Conservation (phyloP, 2,329 filamentous ascomycete genomes). For the Neoarthrinium moseri region DNA sequence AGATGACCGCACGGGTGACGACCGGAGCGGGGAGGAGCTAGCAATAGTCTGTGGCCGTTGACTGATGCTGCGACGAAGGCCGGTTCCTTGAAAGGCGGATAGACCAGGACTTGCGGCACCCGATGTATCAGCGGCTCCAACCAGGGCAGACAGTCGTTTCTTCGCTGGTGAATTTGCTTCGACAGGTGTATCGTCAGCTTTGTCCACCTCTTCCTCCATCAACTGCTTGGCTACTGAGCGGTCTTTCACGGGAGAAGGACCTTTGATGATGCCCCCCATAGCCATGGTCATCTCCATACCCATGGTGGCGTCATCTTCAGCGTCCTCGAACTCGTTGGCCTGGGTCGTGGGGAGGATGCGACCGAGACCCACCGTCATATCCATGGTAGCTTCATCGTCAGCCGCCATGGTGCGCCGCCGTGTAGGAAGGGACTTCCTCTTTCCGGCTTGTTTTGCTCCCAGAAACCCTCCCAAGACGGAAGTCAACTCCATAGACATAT, state of each 20-base stretch:
- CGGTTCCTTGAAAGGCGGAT: slow-evolving; percentile 50
- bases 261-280: slow-evolving; percentile 60
- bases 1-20: slow-evolving; percentile 10
- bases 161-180: slow-evolving; percentile 36
- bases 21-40: slow-evolving; percentile 15
- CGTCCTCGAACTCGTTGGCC: slow-evolving; percentile 32
- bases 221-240: slow-evolving; percentile 51
- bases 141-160: slow-evolving; percentile 22
- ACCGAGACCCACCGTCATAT: slow-evolving; percentile 60
- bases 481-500: slow-evolving; percentile 79
- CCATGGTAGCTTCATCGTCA: slow-evolving; percentile 57
- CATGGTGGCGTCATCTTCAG: slow-evolving; percentile 41
- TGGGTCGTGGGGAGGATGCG: slow-evolving; percentile 46
- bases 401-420: slow-evolving; percentile 28
- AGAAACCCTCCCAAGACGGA: slow-evolving; percentile 61
- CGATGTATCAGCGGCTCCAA: slow-evolving; percentile 37
- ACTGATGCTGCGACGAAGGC: slow-evolving; percentile 47
- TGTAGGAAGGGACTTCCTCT: slow-evolving; percentile 20
- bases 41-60: slow-evolving; percentile 41
- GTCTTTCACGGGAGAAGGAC: slow-evolving; percentile 33
- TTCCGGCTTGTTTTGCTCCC: slow-evolving; percentile 28
- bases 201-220: slow-evolving; percentile 58
- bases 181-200: slow-evolving; percentile 43
- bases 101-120: slow-evolving; percentile 55
- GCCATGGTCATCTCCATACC: slow-evolving; percentile 69